Conservation (phyloP, 2,329 filamentous ascomycete genomes). For the Stachybotrys chartarum region DNA sequence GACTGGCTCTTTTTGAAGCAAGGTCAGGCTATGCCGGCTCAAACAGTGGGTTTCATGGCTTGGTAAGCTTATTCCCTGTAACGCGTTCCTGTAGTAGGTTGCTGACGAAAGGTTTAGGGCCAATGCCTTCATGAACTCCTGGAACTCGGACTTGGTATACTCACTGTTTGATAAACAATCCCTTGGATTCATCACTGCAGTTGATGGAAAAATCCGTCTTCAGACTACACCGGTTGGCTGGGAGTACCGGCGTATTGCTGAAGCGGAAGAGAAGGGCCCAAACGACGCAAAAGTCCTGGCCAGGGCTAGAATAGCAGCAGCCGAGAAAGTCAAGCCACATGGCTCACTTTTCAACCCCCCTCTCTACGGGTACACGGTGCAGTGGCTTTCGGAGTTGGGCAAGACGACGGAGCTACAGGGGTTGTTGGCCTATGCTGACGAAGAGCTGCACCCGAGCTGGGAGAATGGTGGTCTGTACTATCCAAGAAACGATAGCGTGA, state of each 20-base stretch:
- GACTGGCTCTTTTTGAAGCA: slow-evolving; percentile 7
- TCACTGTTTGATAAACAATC: slow-evolving; percentile 12
- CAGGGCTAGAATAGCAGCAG: slow-evolving; percentile 3
- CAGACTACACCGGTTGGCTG: slow-evolving; percentile 9
- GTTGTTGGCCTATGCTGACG: slow-evolving; percentile 20
- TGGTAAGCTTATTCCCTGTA: not conserved
- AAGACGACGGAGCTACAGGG: slow-evolving; percentile 8
- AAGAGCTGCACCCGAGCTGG: slow-evolving; percentile 19
- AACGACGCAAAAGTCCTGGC: slow-evolving; percentile 4
- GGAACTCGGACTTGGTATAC: slow-evolving; percentile 24
- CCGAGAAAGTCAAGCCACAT: not conserved
- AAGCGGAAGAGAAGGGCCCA: slow-evolving; percentile 6
- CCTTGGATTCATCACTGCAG: slow-evolving; percentile 18
- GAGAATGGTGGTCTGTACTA: slow-evolving; percentile 27
- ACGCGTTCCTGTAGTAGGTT: not conserved
- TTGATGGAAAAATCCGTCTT: slow-evolving; percentile 6
- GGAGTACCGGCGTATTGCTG: slow-evolving; percentile 11
- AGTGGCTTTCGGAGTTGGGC: slow-evolving; percentile 26
- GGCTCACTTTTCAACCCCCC: slow-evolving; percentile 1
- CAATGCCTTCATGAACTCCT: slow-evolving; percentile 28
- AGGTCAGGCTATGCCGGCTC: not conserved
- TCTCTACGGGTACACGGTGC: slow-evolving; percentile 17
- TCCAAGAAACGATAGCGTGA: slow-evolving; percentile 13
- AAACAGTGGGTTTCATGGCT: not conserved
- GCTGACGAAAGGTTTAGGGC: slow-evolving; percentile 3